These are phyloP conservation scores for Quambalaria eucalypti DNA, from an alignment of 1,284 basidiomycete species.

Conservation along the genomic window DNA sequence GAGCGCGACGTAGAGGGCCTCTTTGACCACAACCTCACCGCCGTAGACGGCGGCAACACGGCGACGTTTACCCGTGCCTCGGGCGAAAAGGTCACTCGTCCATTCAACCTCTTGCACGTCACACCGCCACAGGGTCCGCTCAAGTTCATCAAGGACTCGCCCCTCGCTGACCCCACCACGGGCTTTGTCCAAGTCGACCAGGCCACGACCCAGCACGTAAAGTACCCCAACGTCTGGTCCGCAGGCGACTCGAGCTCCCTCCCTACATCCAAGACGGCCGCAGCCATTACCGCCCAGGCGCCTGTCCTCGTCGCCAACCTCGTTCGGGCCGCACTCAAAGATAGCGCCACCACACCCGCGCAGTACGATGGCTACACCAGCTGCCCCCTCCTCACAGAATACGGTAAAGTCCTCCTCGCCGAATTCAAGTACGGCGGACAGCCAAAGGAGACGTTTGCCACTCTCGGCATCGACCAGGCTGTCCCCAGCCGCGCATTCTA, in stretches of 20 bases:
- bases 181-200: constrained; percentile 65
- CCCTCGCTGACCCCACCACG: constrained; percentile 54
- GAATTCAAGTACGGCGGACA: constrained; percentile 74
- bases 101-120: constrained; percentile 78
- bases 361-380: constrained; percentile 46
- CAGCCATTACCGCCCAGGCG: constrained; percentile 81
- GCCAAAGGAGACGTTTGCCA: constrained; percentile 67
- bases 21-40: constrained; percentile 75
- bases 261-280: constrained; percentile 91
- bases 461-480: constrained; percentile 27
- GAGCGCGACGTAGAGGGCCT: constrained; percentile 68
- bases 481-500: constrained; percentile 63
- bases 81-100: constrained; percentile 53
- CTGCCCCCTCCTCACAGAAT: constrained; percentile 58
- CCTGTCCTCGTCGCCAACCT: constrained; percentile 89
- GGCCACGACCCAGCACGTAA: constrained; percentile 70
- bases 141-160: constrained; percentile 63
- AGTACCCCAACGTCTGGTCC: constrained; percentile 73
- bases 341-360: constrained; percentile 19
- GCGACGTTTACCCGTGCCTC: constrained; percentile 61
- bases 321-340: constrained; percentile 13
- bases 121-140: constrained; percentile 84
- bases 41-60: constrained; percentile 63
- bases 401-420: constrained; percentile 75
- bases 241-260: constrained; percentile 82